Evolutionary conservation across 805 yeast species (phyloP), one percentile per base, ranked within the genome.

Genomic region (Ogataea allantospora): DNA sequence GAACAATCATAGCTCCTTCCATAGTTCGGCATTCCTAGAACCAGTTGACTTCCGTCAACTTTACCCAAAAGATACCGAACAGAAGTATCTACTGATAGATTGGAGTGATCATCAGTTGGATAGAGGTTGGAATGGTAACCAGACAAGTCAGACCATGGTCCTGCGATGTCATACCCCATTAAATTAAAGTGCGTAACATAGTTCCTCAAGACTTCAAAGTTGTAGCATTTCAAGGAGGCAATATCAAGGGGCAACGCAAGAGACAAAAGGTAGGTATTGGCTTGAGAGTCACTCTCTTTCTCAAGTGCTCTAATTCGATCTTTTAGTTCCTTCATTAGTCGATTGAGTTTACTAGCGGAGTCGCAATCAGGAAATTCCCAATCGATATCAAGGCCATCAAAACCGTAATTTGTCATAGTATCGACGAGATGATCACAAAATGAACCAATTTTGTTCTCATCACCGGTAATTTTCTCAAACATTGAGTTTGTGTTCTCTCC

Each of bases 331-430:
- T 50, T 48, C 13, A 83, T 58, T 26, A 87, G 44, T 4, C 55
- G 51, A 1, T 73, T 64, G 44, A 77, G 70, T 4, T 18, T 7
- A 25, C 58, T 54, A 0, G 50, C 31, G 1, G 78, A 77, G 43
- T 56, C 53, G 3, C 55, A 51, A 27, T 58, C 67, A 6, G 96
- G 96, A 53, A 80, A 91, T 60, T 91, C 99, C 96, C 96, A 91
- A 62, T 91, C 99, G 19, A 91, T 64, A 59, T 93, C 98, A 30
- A 91, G 65, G 0, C 99, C 98, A 58, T 93, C 97, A 53, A 93
- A 80, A 0, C 83, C 81, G 54, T 76, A 74, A 29, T 68, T 60
- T 2, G 59, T 39, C 57, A 87, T 66, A 16, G 75, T 58, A 0
- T 60, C 57, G 0, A 75, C 65, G 1, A 79, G 64, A 0, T 82